phyloP scores from a whole-genome alignment of 306 rosid species.

The Lathyrus oleraceus region DNA sequence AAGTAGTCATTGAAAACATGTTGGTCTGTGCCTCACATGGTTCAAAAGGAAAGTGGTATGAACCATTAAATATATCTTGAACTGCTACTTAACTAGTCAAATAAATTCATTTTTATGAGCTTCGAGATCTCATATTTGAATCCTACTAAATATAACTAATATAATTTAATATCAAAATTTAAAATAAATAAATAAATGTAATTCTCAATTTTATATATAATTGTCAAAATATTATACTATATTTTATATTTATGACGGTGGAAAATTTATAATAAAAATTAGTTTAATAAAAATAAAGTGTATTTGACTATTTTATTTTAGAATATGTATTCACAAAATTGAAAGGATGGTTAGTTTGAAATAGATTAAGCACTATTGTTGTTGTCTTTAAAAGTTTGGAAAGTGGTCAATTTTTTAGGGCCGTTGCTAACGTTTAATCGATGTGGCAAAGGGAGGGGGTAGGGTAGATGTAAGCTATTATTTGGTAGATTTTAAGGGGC shows the following conservation, averaged over 20 bases:
- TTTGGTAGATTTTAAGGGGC: neutral
- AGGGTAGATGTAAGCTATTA: slow-evolving; percentile 8
- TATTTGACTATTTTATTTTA: too few species aligned
- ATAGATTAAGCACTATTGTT: neutral
- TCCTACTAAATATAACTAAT: too few species aligned
- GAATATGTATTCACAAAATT: too few species aligned
- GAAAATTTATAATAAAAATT: too few species aligned
- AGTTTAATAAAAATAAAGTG: too few species aligned
- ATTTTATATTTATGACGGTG: too few species aligned
- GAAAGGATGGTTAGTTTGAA: too few species aligned
- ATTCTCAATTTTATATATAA: too few species aligned
- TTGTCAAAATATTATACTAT: too few species aligned
- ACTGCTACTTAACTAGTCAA: neutral
- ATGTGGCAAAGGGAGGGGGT: slow-evolving; percentile 5
- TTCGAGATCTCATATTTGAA: too few species aligned
- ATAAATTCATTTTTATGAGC: neutral
- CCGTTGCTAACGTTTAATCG: neutral
- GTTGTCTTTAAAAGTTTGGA: neutral
- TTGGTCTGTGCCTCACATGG: slow-evolving; percentile 31
- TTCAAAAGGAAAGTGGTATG: slow-evolving; percentile 15
- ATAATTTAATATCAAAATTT: too few species aligned
- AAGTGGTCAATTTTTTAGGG: slow-evolving; percentile 29
- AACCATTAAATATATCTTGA: slow-evolving; percentile 17
- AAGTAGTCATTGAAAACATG: neutral
- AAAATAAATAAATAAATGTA: too few species aligned